Percentiles rank a stretch among this genome's conserved stretches.
These are phyloP conservation scores for Apiospora hydei DNA, from an alignment of 2,329 filamentous ascomycete genomes.

Conservation along the genomic window DNA sequence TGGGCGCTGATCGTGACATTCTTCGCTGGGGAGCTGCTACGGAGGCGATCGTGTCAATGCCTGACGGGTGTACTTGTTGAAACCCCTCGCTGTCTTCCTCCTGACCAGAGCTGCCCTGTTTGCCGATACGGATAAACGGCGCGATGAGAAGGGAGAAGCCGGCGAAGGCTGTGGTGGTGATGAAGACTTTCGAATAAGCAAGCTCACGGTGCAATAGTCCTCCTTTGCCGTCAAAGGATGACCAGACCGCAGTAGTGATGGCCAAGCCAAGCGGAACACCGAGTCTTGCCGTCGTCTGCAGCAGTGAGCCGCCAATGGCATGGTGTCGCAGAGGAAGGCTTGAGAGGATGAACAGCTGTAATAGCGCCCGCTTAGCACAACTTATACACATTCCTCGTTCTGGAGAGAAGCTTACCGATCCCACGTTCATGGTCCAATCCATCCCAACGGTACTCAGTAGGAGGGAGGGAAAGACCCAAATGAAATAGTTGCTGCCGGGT, in stretches of 20 bases:
- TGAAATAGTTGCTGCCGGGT: conserved; percentile 39
- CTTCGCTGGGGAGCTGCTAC: conserved; percentile 29
- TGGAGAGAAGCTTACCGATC: conserved; percentile 37
- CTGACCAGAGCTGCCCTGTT: conserved; percentile 32
- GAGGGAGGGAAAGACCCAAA: conserved; percentile 43
- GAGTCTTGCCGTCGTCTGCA: conserved; percentile 42
- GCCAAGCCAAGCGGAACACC: conserved; percentile 43
- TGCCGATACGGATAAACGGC: conserved; percentile 42
- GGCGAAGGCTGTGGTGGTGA: conserved; percentile 40
- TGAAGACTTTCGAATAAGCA: conserved; percentile 42
- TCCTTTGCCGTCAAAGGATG: conserved; percentile 37
- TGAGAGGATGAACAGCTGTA: conserved; percentile 41
- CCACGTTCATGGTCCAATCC: conserved; percentile 46
- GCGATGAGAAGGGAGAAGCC: conserved; percentile 39
- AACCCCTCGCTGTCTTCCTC: conserved; percentile 22
- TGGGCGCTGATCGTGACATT: conserved; percentile 29
- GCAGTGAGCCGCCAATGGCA: conserved; percentile 41
- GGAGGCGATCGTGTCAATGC: conserved; percentile 33
- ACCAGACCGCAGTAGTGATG: conserved; percentile 44
- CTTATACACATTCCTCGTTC: background rate
- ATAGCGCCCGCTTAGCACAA: conserved; percentile 25
- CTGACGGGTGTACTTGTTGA: conserved; percentile 34
- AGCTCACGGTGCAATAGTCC: conserved; percentile 33
- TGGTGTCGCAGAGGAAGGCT: conserved; percentile 41
- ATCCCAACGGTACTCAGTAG: conserved; percentile 44